Percentiles rank a stretch among this genome's conserved stretches.
Evolutionary conservation across 345 rosid species (phyloP).

Genomic region (Lumnitzera littorea): DNA sequence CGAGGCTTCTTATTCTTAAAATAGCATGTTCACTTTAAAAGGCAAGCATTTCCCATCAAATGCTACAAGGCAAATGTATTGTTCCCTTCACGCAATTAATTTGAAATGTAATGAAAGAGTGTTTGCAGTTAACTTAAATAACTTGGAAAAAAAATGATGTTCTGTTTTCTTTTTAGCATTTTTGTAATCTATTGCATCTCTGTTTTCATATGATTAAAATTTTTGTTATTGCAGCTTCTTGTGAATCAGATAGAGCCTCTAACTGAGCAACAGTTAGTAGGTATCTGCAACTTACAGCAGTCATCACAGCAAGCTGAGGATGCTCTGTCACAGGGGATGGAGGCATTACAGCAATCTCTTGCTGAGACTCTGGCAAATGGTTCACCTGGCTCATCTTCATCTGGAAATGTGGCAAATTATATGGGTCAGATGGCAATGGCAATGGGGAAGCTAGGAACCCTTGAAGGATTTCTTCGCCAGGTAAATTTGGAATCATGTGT

Average conservation of each 20-base stretch:
- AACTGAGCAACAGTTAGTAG: slow-evolving; percentile 36
- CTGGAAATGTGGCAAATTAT: slow-evolving; percentile 41
- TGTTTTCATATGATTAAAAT: too few species aligned
- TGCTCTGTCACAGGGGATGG: slow-evolving; percentile 59
- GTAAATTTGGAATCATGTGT: slow-evolving; percentile 12
- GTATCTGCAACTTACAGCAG: slow-evolving; percentile 39
- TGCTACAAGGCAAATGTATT: too few species aligned
- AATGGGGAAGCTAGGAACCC: slow-evolving; percentile 70
- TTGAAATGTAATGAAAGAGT: too few species aligned
- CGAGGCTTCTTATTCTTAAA: too few species aligned
- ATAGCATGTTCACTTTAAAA: too few species aligned
- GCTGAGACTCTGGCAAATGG: slow-evolving; percentile 43
- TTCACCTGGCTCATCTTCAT: slow-evolving; percentile 32
- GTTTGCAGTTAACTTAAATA: too few species aligned
- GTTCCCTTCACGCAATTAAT: too few species aligned
- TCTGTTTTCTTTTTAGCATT: not conserved
- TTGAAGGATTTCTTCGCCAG: slow-evolving; percentile 51
- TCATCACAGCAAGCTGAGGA: slow-evolving; percentile 46
- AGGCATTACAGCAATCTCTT: slow-evolving; percentile 73
- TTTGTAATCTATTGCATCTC: too few species aligned
- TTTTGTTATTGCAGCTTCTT: slow-evolving; percentile 30
- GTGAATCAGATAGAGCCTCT: slow-evolving; percentile 42
- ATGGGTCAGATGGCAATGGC: slow-evolving; percentile 93
- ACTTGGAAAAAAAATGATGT: not conserved
- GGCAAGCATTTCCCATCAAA: too few species aligned